phyloP scores from a whole-genome alignment of 345 rosid species.

The Conringia planisiliqua region DNA sequence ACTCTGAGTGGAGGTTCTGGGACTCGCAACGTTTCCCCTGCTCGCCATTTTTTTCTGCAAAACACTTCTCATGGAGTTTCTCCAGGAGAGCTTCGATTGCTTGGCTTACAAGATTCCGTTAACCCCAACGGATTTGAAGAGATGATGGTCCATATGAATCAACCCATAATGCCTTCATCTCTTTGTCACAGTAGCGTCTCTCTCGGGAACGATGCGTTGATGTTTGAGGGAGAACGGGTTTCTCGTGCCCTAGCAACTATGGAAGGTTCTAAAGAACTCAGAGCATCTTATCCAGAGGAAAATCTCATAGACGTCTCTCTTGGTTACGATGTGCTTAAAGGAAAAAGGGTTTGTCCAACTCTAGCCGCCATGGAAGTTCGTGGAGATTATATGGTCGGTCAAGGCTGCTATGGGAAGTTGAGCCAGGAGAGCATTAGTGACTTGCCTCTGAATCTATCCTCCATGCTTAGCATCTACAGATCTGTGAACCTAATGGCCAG shows the following conservation, averaged over 20 bases:
- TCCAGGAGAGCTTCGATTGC: conserved; percentile 21
- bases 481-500: conserved; percentile 45
- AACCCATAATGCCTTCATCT: conserved; percentile 17
- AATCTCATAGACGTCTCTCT: neutral
- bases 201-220: conserved; percentile 1
- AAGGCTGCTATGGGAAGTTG: neutral
- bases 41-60: neutral
- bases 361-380: conserved; percentile 25
- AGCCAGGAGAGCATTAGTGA: neutral
- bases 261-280: conserved; percentile 7
- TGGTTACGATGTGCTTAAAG: neutral
- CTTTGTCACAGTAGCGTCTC: neutral
- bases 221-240: conserved; percentile 28
- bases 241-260: conserved; percentile 26
- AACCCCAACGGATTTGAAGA: conserved; percentile 29
- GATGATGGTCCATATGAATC: conserved; percentile 28
- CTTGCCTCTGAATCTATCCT: conserved; percentile 20
- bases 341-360: conserved; percentile 28
- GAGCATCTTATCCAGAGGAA: conserved; percentile 10
- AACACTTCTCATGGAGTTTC: conserved; percentile 12
- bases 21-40: conserved; percentile 24
- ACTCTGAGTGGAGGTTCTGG: conserved; percentile 25
- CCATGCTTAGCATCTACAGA: conserved; percentile 41
- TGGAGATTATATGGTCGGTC: neutral
- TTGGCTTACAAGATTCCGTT: conserved; percentile 31